These are phyloP conservation scores for Rhizodiscina lignyota DNA, from an alignment of 495 filamentous ascomycete species.

Conservation along the genomic window DNA sequence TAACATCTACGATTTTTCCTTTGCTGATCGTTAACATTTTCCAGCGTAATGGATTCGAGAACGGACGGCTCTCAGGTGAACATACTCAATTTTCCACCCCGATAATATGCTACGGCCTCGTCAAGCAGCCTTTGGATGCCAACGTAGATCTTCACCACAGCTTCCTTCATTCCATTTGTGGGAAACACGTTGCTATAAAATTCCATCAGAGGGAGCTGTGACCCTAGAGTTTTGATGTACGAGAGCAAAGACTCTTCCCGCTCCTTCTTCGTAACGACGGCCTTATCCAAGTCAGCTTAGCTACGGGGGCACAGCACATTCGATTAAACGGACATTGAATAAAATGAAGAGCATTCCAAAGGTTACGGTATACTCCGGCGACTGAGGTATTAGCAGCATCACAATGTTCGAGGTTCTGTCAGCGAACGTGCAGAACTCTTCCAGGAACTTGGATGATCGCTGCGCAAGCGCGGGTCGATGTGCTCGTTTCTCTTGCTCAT, in stretches of 20 bases:
- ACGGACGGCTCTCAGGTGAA: too few relatives aligned
- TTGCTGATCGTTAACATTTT: too few relatives aligned
- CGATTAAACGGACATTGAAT: not conserved
- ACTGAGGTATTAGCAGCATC: constrained; percentile 1
- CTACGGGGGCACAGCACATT: not conserved
- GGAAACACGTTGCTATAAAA: constrained; percentile 1
- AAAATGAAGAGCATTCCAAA: constrained; percentile 2
- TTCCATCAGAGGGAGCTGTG: not conserved
- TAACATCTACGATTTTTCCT: not conserved
- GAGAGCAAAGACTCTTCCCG: not conserved
- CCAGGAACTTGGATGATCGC: not conserved
- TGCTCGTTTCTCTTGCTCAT: not conserved
- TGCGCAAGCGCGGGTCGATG: not conserved
- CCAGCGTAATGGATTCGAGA: too few relatives aligned
- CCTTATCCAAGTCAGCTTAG: not conserved
- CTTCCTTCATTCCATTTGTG: constrained; percentile 1
- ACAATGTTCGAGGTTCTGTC: not conserved
- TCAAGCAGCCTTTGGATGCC: not conserved
- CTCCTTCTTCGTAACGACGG: constrained; percentile 3
- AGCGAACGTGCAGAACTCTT: constrained; percentile 1
- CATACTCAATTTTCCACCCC: constrained; percentile 1
- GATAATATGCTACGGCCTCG: constrained; percentile 1
- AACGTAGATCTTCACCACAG: constrained; percentile 1
- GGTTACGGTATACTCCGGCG: constrained; percentile 1
- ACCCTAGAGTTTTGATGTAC: not conserved